phyloP scores from a whole-genome alignment of 257 asterid species.

The Solanum lycopersicoides region DNA sequence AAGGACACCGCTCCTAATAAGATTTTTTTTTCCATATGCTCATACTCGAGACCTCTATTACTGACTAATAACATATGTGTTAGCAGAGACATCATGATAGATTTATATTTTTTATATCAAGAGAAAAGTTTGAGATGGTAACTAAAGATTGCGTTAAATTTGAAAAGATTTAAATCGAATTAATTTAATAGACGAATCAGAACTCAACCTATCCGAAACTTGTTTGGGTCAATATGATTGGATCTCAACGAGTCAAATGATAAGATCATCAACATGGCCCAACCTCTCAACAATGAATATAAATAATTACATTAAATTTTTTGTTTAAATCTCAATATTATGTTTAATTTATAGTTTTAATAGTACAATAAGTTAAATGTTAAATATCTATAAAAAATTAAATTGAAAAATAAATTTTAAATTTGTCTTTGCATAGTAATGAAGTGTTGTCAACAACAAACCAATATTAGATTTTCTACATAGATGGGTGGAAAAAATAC shows the following conservation, averaged over 20 bases:
- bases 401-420: too few relatives aligned
- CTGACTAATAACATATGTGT: neutral
- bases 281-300: too few relatives aligned
- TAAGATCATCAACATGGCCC: too few relatives aligned
- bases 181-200: neutral
- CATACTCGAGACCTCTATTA: too few relatives aligned
- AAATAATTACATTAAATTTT: too few relatives aligned
- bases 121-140: neutral
- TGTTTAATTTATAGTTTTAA: too few relatives aligned
- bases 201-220: neutral
- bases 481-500: neutral
- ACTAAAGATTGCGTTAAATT: neutral
- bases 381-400: too few relatives aligned
- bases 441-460: neutral
- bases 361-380: neutral
- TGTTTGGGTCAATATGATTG: neutral
- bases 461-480: neutral
- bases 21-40: too few relatives aligned
- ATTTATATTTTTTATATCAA: neutral
- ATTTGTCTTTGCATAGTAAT: neutral
- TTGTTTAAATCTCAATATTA: too few relatives aligned
- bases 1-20: neutral
- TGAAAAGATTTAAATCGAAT: neutral
- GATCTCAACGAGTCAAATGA: too few relatives aligned
- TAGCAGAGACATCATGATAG: neutral